Conservation (phyloP, 257 asterid species). For the Salvia hispanica region DNA sequence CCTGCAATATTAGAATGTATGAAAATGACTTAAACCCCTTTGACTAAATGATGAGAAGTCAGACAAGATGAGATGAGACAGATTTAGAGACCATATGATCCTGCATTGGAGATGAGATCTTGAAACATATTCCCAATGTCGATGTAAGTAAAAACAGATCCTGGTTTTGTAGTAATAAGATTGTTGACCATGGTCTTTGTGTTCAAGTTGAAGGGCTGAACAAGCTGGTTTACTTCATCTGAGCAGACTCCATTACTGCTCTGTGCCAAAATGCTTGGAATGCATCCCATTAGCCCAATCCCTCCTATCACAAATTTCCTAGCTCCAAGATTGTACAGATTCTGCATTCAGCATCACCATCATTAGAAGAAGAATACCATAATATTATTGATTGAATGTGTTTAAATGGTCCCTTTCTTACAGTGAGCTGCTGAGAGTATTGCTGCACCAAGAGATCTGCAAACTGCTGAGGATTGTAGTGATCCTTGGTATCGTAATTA, state of each 20-base stretch:
- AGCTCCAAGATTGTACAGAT: slow-evolving; percentile 86
- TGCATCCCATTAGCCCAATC: slow-evolving; percentile 85
- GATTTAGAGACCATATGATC: slow-evolving; percentile 48
- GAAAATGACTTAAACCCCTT: no score
- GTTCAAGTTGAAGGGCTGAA: slow-evolving; percentile 64
- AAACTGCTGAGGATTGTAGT: slow-evolving; percentile 67
- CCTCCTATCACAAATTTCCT: slow-evolving; percentile 80
- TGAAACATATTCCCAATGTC: slow-evolving; percentile 68
- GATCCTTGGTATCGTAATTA: slow-evolving; percentile 58
- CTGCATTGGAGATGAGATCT: slow-evolving; percentile 67
- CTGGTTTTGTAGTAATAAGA: slow-evolving; percentile 58
- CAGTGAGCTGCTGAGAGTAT: slow-evolving; percentile 67
- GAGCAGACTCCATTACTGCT: slow-evolving; percentile 57
- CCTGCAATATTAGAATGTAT: slow-evolving; percentile 36
- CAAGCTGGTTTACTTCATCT: slow-evolving; percentile 59
- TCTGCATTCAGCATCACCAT: slow-evolving; percentile 38
- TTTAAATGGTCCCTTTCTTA: slow-evolving; percentile 23
- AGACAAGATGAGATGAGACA: no score
- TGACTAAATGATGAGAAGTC: no score
- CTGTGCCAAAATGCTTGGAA: slow-evolving; percentile 79
- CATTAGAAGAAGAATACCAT: no score
- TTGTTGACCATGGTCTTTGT: slow-evolving; percentile 62
- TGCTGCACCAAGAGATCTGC: slow-evolving; percentile 70
- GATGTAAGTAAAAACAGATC: slow-evolving; percentile 49
- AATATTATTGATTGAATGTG: no score